Evolutionary conservation across 257 asterid genomes (phyloP).

Genomic region (Nicotiana sylvestris): DNA sequence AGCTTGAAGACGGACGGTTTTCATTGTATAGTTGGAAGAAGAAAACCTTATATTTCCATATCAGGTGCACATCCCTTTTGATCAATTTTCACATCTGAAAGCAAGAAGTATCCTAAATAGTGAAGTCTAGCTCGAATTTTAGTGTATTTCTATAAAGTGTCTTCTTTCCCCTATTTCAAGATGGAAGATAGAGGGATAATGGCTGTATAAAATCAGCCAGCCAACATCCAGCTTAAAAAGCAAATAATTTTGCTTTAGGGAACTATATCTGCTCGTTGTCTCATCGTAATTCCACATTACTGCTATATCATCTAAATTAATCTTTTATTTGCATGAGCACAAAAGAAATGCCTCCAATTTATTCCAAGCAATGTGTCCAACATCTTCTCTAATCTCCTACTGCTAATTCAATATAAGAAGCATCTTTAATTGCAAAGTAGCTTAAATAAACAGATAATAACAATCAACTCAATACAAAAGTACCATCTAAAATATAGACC

Average conservation of each 20-base stretch:
- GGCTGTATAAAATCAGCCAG: background rate
- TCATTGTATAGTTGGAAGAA: too few species aligned
- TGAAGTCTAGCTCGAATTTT: background rate
- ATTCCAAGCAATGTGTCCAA: background rate
- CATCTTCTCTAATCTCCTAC: background rate
- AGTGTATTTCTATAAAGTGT: background rate
- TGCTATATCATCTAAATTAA: background rate
- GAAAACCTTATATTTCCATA: too few species aligned
- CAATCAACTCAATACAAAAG: slow-evolving; percentile 9
- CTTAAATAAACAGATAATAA: slow-evolving; percentile 8
- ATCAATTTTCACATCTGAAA: background rate
- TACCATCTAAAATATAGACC: slow-evolving; percentile 34
- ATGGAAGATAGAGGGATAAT: background rate
- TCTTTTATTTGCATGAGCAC: background rate
- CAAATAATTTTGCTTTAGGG: background rate
- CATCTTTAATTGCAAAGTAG: background rate
- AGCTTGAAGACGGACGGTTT: background rate
- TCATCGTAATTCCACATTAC: background rate
- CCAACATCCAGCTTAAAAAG: background rate
- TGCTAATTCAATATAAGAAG: background rate
- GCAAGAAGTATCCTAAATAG: background rate
- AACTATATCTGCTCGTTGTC: background rate
- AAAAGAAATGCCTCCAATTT: background rate
- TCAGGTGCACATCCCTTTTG: too few species aligned
- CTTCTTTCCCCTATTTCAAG: background rate